Evolutionary conservation across 2,329 filamentous ascomycete species (phyloP).

Genomic region (Xylariales sp.): DNA sequence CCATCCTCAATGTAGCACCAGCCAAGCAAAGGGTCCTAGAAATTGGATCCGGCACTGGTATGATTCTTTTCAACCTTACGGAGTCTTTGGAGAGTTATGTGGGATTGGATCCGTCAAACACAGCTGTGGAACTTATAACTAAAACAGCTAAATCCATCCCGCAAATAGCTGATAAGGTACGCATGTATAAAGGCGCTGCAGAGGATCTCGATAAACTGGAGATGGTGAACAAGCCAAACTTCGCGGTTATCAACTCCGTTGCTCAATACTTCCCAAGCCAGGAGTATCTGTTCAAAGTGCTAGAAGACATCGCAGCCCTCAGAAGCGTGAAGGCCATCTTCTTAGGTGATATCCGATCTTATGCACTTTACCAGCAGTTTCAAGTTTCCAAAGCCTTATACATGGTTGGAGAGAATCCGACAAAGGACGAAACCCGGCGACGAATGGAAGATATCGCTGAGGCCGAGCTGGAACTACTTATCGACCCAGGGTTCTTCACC

Average conservation of each 20-base stretch:
- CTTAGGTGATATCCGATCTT: background rate
- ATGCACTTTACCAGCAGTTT: background rate
- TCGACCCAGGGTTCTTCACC: background rate
- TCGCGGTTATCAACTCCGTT: background rate
- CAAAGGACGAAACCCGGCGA: background rate
- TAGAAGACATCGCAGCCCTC: background rate
- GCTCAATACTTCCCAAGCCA: background rate
- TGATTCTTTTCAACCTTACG: background rate
- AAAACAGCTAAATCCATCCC: background rate
- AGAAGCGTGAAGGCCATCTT: background rate
- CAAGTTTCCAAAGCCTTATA: background rate
- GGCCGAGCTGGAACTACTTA: background rate
- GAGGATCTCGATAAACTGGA: background rate
- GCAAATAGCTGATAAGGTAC: background rate
- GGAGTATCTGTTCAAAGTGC: background rate
- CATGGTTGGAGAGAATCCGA: background rate
- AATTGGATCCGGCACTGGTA: background rate
- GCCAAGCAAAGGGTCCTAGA: background rate
- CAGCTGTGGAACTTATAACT: background rate
- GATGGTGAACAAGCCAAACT: background rate
- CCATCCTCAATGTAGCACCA: background rate
- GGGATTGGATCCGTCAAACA: background rate
- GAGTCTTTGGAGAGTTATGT: background rate
- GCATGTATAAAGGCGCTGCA: background rate
- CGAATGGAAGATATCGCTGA: background rate